These are phyloP conservation scores for Daldinia eschscholtzii DNA, from an alignment of 2,329 filamentous ascomycete species.

Conservation along the genomic window DNA sequence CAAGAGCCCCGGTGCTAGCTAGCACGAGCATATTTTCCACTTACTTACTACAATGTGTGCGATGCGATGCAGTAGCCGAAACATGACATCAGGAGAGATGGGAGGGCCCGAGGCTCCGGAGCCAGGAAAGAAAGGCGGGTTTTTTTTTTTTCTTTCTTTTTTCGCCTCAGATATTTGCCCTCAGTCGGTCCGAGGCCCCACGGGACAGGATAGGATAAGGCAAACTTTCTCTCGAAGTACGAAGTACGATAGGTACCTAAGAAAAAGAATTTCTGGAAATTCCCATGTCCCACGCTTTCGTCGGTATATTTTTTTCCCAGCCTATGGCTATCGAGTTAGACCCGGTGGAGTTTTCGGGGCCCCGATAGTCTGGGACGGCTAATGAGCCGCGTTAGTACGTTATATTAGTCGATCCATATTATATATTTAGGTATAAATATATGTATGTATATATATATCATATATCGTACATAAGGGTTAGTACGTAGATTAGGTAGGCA, in stretches of 20 bases:
- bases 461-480: neutral
- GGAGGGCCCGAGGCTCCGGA: neutral
- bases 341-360: conserved; percentile 5
- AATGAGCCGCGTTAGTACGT: conserved; percentile 25
- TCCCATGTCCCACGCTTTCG: neutral
- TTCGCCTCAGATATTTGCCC: conserved; percentile 12
- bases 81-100: conserved; percentile 6
- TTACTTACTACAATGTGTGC: neutral
- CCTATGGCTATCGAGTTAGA: conserved; percentile 6
- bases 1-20: neutral
- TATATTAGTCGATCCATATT: neutral
- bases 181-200: conserved; percentile 30
- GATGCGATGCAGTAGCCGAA: conserved; percentile 2
- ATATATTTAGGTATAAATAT: too few relatives aligned
- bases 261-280: neutral
- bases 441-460: too few relatives aligned
- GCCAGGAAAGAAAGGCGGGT: neutral
- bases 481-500: neutral
- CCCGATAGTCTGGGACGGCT: conserved; percentile 33
- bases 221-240: neutral
- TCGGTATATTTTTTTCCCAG: neutral
- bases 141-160: too few relatives aligned
- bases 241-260: neutral
- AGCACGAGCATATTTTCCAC: neutral
- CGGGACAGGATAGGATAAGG: neutral